Percentiles rank a stretch among this genome's conserved stretches.
Conservation (phyloP, 345 rosid genomes). For the Carallia brachiata region DNA sequence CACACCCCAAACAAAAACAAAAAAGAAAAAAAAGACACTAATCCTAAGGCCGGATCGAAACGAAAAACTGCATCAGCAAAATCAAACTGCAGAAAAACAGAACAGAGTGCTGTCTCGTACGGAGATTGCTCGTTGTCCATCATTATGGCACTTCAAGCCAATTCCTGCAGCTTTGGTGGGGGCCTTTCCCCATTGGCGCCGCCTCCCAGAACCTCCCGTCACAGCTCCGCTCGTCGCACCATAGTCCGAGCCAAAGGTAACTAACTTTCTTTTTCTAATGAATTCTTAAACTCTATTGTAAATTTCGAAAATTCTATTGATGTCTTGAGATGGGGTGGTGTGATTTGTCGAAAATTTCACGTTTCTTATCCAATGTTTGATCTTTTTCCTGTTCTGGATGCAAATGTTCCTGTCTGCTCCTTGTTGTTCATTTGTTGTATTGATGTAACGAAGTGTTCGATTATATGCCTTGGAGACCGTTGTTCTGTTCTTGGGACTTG, state of each 20-base stretch:
- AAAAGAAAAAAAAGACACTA: neutral
- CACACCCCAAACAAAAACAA: neutral
- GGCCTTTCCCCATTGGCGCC: conserved; percentile 37
- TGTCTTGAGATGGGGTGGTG: neutral
- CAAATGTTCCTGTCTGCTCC: too few species aligned
- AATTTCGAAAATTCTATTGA: neutral
- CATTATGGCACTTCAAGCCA: conserved; percentile 49
- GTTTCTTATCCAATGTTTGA: neutral
- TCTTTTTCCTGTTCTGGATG: neutral
- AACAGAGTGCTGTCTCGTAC: neutral
- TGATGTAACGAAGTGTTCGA: too few species aligned
- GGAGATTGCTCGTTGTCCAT: neutral
- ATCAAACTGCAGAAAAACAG: neutral
- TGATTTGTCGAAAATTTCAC: neutral
- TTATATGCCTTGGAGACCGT: too few species aligned
- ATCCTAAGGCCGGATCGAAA: conserved; percentile 8
- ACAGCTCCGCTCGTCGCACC: conserved; percentile 23
- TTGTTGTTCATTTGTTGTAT: too few species aligned
- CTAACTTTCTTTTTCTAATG: neutral
- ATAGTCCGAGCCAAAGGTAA: conserved; percentile 48
- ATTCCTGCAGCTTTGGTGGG: conserved; percentile 37
- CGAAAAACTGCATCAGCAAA: neutral
- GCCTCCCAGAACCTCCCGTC: conserved; percentile 36
- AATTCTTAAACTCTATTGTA: neutral
- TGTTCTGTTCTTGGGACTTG: too few species aligned